Evolutionary conservation across 345 rosid genomes (phyloP).

Genomic region (Raphanus raphanistrum): DNA sequence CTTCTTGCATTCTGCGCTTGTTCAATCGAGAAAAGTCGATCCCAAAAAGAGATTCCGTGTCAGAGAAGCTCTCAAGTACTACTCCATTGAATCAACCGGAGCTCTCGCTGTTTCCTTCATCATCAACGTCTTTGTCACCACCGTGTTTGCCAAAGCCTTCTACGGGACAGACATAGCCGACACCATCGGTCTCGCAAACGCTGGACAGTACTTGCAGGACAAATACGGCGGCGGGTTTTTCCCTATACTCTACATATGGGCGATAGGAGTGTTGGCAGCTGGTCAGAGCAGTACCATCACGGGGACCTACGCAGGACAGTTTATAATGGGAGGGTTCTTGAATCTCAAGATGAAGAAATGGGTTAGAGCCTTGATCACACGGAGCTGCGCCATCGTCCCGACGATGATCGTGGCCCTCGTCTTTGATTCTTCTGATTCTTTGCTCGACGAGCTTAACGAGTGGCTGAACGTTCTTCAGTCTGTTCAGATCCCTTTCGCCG

Average conservation of each 20-base stretch:
- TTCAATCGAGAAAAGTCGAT: slow-evolving; percentile 84
- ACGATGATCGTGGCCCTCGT: slow-evolving; percentile 85
- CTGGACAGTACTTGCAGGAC: slow-evolving; percentile 86
- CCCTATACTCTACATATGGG: slow-evolving; percentile 96
- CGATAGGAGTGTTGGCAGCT: slow-evolving; percentile 82
- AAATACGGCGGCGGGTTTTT: slow-evolving; percentile 84
- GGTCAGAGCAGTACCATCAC: slow-evolving; percentile 98
- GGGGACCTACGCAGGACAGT: slow-evolving; percentile 95
- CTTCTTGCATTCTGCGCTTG: slow-evolving; percentile 95
- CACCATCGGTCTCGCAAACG: slow-evolving; percentile 84
- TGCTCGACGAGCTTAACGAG: slow-evolving; percentile 74
- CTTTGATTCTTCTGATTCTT: slow-evolving; percentile 68
- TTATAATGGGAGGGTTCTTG: slow-evolving; percentile 96
- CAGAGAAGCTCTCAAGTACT: slow-evolving; percentile 86
- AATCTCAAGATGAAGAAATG: slow-evolving; percentile 89
- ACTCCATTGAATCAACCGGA: slow-evolving; percentile 70
- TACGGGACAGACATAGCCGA: slow-evolving; percentile 76
- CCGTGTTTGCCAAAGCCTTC: slow-evolving; percentile 85
- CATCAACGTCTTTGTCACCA: slow-evolving; percentile 84
- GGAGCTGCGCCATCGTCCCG: slow-evolving; percentile 86
- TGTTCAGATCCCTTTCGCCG: slow-evolving; percentile 86
- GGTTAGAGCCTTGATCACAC: slow-evolving; percentile 85
- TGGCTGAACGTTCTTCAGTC: slow-evolving; percentile 95
- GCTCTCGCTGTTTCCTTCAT: slow-evolving; percentile 83
- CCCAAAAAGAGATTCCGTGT: slow-evolving; percentile 64